Conservation (phyloP, 805 yeast species). For the Sugiyamaella americana region DNA sequence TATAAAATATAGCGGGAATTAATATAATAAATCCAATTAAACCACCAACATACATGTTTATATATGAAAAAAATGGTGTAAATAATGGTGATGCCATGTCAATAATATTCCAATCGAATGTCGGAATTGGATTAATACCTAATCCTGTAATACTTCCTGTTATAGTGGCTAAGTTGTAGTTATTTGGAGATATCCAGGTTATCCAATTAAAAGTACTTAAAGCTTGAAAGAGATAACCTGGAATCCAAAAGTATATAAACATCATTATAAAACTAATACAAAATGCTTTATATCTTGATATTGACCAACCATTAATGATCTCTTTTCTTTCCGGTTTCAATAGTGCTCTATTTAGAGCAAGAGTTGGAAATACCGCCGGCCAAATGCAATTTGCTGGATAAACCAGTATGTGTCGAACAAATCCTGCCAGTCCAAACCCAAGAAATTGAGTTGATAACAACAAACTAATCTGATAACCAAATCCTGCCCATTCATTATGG, state of each 20-base stretch:
- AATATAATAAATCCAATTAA: constrained; percentile 40
- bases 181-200: constrained; percentile 53
- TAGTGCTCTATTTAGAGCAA: constrained; percentile 47
- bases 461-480: constrained; percentile 42
- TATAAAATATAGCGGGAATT: constrained; percentile 44
- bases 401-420: constrained; percentile 45
- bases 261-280: constrained; percentile 33
- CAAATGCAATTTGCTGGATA: constrained; percentile 42
- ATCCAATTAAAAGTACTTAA: constrained; percentile 54
- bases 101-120: constrained; percentile 40
- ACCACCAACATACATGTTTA: constrained; percentile 35
- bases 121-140: constrained; percentile 42
- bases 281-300: constrained; percentile 45
- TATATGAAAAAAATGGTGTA: constrained; percentile 37
- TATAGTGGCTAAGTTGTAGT: constrained; percentile 44
- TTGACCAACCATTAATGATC: constrained; percentile 46
- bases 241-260: constrained; percentile 52
- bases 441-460: constrained; percentile 45
- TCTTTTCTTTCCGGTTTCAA: constrained; percentile 21
- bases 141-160: constrained; percentile 47
- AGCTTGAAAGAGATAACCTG: constrained; percentile 53
- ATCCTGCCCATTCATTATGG: constrained; percentile 30
- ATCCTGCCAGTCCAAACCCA: constrained; percentile 51
- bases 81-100: constrained; percentile 38
- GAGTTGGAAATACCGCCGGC: constrained; percentile 53